These are phyloP conservation scores for Akebia trifoliata DNA, from an alignment of 164 flowering plant species.

Conservation along the genomic window DNA sequence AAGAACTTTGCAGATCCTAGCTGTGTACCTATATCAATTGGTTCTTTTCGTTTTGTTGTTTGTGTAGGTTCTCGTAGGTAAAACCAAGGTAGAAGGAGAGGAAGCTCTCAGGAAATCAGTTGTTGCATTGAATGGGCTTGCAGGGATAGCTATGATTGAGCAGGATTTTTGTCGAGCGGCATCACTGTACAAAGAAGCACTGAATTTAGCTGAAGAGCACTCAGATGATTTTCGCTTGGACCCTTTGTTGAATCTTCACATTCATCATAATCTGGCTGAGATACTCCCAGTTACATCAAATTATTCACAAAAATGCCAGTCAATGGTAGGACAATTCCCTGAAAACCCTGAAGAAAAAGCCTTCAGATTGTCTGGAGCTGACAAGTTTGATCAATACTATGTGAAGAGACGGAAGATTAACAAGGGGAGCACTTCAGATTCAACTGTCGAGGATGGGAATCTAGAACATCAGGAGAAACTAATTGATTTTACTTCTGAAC, in stretches of 20 bases:
- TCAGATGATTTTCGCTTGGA: conserved; percentile 82
- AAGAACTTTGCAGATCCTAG: neutral
- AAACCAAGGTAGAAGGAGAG: conserved; percentile 89
- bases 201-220: conserved; percentile 55
- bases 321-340: conserved; percentile 15
- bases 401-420: conserved; percentile 33
- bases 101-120: conserved; percentile 82
- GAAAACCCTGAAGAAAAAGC: conserved; percentile 20
- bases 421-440: conserved; percentile 18
- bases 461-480: conserved; percentile 13
- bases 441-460: conserved; percentile 11
- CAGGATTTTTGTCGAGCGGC: conserved; percentile 50
- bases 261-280: conserved; percentile 82
- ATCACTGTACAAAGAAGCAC: conserved; percentile 66
- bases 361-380: conserved; percentile 16
- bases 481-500: conserved; percentile 9
- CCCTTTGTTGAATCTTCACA: conserved; percentile 77
- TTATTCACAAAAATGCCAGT: conserved; percentile 10
- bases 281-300: conserved; percentile 32
- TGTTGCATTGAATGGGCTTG: conserved; percentile 86
- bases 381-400: conserved; percentile 19
- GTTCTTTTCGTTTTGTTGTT: conserved; percentile 14
- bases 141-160: conserved; percentile 73
- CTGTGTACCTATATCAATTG: neutral
- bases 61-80: conserved; percentile 71